Evolutionary conservation across 2,329 filamentous ascomycete species (phyloP).

Genomic region (Alternaria brassicicola): DNA sequence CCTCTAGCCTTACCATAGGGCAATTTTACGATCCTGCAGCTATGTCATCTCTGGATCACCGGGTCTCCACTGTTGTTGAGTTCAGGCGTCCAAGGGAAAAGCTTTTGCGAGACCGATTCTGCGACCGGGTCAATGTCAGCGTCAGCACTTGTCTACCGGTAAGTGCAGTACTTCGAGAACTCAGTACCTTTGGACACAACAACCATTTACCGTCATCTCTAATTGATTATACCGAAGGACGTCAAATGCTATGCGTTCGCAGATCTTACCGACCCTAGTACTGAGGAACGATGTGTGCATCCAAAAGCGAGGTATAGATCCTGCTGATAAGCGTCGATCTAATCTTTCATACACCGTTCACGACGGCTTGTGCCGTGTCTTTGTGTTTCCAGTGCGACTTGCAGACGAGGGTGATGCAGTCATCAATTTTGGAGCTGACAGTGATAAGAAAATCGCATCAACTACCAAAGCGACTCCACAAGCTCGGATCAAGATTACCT

Average conservation of each 20-base stretch:
- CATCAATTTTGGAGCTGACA: not conserved
- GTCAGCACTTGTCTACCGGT: not conserved
- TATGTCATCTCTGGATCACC: not conserved
- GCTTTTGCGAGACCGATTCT: not conserved
- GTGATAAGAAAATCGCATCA: not conserved
- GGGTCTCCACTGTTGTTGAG: slow-evolving; percentile 9
- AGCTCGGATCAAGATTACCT: not conserved
- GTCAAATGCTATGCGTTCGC: not conserved
- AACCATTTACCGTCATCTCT: not conserved
- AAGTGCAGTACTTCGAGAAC: not conserved
- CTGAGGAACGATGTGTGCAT: not conserved
- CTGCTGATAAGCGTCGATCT: not conserved
- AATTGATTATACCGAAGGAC: not conserved
- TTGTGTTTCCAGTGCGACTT: not conserved
- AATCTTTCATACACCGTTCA: not conserved
- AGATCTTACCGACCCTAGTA: not conserved
- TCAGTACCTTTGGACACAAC: not conserved
- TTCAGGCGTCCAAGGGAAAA: slow-evolving; percentile 6
- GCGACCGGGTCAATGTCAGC: not conserved
- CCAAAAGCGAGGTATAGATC: not conserved
- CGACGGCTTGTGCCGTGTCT: not conserved
- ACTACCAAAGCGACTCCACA: not conserved
- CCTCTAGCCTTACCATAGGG: not conserved
- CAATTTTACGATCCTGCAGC: not conserved
- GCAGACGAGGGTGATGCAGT: not conserved